phyloP scores from a whole-genome alignment of 2,329 filamentous ascomycete species.

The Thermothelomyces thermophilus region DNA sequence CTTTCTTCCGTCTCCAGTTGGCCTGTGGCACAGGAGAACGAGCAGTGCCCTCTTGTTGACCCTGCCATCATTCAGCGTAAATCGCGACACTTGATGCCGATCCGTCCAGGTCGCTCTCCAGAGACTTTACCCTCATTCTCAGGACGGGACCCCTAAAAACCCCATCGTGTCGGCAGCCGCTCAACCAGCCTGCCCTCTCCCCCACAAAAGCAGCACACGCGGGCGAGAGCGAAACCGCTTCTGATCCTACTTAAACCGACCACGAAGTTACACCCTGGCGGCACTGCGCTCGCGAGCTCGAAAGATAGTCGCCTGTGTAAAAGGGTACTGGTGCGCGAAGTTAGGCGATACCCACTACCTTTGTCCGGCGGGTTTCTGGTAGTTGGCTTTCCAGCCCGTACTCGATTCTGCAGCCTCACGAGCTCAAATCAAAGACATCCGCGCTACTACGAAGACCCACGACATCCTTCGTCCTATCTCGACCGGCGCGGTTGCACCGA shows the following conservation, averaged over 20 bases:
- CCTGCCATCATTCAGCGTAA: neutral
- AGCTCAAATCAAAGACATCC: neutral
- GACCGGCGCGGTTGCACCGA: neutral
- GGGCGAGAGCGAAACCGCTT: neutral
- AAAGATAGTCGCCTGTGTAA: neutral
- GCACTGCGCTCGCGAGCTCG: neutral
- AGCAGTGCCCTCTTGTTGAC: neutral
- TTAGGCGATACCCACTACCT: neutral
- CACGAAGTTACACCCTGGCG: too few species aligned
- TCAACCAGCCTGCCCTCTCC: neutral
- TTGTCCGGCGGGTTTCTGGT: too few species aligned
- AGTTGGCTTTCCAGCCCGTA: neutral
- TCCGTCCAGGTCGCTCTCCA: neutral
- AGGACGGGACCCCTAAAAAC: neutral
- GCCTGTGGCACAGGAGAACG: neutral
- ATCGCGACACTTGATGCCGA: conserved; percentile 6
- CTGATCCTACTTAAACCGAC: too few species aligned
- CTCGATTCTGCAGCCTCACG: neutral
- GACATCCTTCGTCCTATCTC: conserved; percentile 1
- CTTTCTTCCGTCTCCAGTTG: conserved; percentile 1
- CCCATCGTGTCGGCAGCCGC: neutral
- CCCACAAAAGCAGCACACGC: neutral
- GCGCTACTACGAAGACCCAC: neutral
- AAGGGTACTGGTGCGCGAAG: neutral
- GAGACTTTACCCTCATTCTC: neutral